phyloP scores from a whole-genome alignment of 2,329 filamentous ascomycete species.

The Phialophora verrucosa region DNA sequence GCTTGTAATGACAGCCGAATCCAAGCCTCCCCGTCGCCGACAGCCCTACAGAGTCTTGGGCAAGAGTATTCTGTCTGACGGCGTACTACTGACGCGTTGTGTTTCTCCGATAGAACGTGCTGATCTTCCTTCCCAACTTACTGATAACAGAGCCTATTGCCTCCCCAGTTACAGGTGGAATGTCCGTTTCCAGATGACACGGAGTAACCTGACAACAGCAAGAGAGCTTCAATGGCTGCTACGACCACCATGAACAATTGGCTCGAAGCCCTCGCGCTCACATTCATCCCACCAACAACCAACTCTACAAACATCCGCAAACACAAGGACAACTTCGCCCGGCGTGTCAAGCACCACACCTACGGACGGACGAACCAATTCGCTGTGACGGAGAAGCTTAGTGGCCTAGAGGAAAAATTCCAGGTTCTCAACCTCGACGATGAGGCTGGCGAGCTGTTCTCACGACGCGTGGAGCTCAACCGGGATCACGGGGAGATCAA shows the following conservation, averaged over 20 bases:
- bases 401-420: slow-evolving; percentile 85
- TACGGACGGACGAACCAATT: slow-evolving; percentile 76
- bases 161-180: not conserved
- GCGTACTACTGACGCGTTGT: not conserved
- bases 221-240: slow-evolving; percentile 37
- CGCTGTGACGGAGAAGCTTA: slow-evolving; percentile 67
- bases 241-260: slow-evolving; percentile 39
- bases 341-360: slow-evolving; percentile 48
- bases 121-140: not conserved
- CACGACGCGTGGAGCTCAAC: slow-evolving; percentile 65
- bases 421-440: slow-evolving; percentile 78
- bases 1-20: not conserved
- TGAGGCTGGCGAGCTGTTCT: slow-evolving; percentile 71
- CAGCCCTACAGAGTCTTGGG: too few species aligned
- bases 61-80: not conserved
- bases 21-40: too few species aligned
- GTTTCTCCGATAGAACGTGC: not conserved
- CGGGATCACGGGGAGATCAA: slow-evolving; percentile 52
- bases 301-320: slow-evolving; percentile 21
- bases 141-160: too few species aligned
- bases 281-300: slow-evolving; percentile 27
- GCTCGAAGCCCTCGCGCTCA: slow-evolving; percentile 36
- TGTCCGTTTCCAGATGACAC: slow-evolving; percentile 21
- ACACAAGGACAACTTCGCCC: slow-evolving; percentile 34
- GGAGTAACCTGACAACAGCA: slow-evolving; percentile 1